Evolutionary conservation across 2,329 filamentous ascomycete species (phyloP).

Genomic region (Penicillium sp.): DNA sequence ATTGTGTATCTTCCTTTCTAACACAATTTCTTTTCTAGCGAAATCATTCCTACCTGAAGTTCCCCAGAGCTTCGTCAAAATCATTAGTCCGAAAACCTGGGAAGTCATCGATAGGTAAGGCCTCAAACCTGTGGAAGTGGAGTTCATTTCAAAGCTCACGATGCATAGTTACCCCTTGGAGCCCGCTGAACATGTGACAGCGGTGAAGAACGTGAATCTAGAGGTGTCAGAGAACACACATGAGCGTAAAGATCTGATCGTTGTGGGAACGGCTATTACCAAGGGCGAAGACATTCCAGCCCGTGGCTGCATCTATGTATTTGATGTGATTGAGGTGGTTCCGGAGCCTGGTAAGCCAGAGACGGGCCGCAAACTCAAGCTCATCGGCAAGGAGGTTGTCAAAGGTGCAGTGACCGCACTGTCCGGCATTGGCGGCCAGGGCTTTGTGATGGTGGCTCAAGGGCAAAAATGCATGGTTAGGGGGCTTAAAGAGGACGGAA

Average conservation of each 20-base stretch:
- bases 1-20: not conserved
- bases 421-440: constrained; percentile 81
- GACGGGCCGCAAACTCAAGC: constrained; percentile 80
- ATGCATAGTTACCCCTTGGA: constrained; percentile 62
- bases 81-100: constrained; percentile 77
- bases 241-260: constrained; percentile 77
- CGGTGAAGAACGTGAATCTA: constrained; percentile 78
- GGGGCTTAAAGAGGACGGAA: constrained; percentile 92
- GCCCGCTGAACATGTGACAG: constrained; percentile 73
- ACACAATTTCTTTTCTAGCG: constrained; percentile 34
- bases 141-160: not conserved
- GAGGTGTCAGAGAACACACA: constrained; percentile 91
- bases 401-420: constrained; percentile 88
- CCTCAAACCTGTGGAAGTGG: not conserved
- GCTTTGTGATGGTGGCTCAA: constrained; percentile 84
- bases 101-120: constrained; percentile 68
- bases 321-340: constrained; percentile 88
- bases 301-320: constrained; percentile 82
- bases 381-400: constrained; percentile 86
- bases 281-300: constrained; percentile 88
- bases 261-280: constrained; percentile 81
- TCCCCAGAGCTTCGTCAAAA: constrained; percentile 71
- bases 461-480: constrained; percentile 97
- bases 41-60: constrained; percentile 64
- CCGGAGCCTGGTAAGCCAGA: constrained; percentile 83